Percentiles rank a stretch among this genome's conserved stretches.
These are phyloP conservation scores for Russula olivacea DNA, from an alignment of 768 basidiomycete species.

Conservation along the genomic window DNA sequence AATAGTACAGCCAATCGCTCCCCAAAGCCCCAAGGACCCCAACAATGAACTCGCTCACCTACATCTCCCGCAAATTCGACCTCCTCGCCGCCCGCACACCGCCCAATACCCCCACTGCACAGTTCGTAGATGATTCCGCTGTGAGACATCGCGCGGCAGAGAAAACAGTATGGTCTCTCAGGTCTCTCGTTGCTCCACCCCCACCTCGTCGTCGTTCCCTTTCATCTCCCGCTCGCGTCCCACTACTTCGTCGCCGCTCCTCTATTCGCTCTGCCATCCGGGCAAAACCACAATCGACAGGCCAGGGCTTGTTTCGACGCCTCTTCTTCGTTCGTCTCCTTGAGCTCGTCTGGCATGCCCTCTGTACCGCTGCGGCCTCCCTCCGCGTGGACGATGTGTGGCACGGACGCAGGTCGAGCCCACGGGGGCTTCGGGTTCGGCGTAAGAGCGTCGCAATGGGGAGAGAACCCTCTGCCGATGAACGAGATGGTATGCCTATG, in stretches of 20 bases:
- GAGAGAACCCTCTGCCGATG: background rate
- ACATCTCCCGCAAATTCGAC: conserved; percentile 80
- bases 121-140: conserved; percentile 25
- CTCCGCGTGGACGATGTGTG: conserved; percentile 27
- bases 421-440: conserved; percentile 3
- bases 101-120: conserved; percentile 48
- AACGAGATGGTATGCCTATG: background rate
- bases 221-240: conserved; percentile 23
- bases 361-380: conserved; percentile 59
- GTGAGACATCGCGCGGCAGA: background rate
- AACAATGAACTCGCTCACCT: conserved; percentile 74
- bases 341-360: conserved; percentile 60
- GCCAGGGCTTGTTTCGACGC: conserved; percentile 35
- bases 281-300: conserved; percentile 11
- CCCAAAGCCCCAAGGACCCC: background rate
- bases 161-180: conserved; percentile 23
- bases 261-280: conserved; percentile 20
- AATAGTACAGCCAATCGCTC: background rate
- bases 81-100: conserved; percentile 58
- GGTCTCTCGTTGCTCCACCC: conserved; percentile 24
- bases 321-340: conserved; percentile 69
- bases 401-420: conserved; percentile 13
- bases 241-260: conserved; percentile 3
- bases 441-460: background rate
- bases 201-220: conserved; percentile 22